Evolutionary conservation across 495 filamentous ascomycete genomes (phyloP), one percentile per base, ranked within the genome.

Genomic region (Cenococcum geophilum): DNA sequence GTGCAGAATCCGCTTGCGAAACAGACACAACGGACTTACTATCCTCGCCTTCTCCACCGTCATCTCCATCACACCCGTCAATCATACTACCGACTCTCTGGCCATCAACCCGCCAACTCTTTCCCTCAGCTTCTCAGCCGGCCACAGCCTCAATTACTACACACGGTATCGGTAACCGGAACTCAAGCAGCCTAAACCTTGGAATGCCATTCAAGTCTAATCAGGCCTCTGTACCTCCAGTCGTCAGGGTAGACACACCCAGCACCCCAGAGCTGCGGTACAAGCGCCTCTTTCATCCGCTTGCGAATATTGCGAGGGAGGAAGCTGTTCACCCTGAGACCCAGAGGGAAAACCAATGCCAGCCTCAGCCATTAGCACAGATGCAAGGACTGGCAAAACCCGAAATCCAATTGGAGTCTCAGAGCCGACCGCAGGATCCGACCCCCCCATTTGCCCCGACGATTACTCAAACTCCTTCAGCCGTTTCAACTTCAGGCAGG

Each of bases 221-320:
- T 27, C 50, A 58, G 21, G n/a, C n/a, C n/a, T 2, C 16, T 32
- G 12, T 0, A 23, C 10, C 3, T 20, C 1, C 23, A 10, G 27
- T n/a, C 27, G 23, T 47, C 5, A 27, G 0, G 8, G n/a, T n/a
- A 18, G 34, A 36, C 25, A 27, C 47, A 10, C 55, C 57, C 12
- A 70, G 65, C 55, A 63, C 70, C 0, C 66, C 70, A 3, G 72
- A 74, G 56, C 34, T 55, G 9, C 57, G 60, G 5, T 74, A 74
- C 57, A 69, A 69, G 57, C 59, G 56, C 35, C 60, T 74, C 0
- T 71, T 74, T 50, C 70, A 72, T 52, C 54, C 59, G 16, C 14
- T 25, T 9, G 12, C 52, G 6, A 22, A 14, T n/a, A 27, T 16
- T 37, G 27, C 27, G 12, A 21, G 34, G 10, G 53, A 56, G 18